Percentiles rank a stretch among this genome's conserved stretches.
These are phyloP conservation scores for Raphidocelis subcapitata DNA, from an alignment of 139 green algal species.

Conservation along the genomic window DNA sequence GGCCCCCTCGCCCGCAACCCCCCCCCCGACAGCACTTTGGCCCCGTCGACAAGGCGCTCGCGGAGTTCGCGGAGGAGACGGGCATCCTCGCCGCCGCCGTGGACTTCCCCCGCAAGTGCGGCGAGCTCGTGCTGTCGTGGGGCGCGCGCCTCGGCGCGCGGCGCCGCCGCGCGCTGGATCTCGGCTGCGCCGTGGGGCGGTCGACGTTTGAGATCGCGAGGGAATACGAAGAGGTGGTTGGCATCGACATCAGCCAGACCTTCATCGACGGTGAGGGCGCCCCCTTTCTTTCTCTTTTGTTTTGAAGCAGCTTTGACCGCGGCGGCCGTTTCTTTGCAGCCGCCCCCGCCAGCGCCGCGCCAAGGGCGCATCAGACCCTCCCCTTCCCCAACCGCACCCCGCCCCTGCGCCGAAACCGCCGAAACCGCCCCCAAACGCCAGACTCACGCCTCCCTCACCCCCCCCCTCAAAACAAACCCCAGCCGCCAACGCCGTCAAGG, in stretches of 20 bases:
- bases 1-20: no score
- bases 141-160: slow-evolving; percentile 1
- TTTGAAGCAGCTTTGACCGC: no score
- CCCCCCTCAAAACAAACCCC: no score
- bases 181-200: slow-evolving; percentile 75
- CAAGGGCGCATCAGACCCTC: no score
- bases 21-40: slow-evolving; percentile 40
- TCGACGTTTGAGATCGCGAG: slow-evolving; percentile 64
- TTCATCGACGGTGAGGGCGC: slow-evolving; percentile 44
- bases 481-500: slow-evolving; percentile 56
- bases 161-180: slow-evolving; percentile 56
- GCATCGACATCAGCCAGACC: slow-evolving; percentile 62
- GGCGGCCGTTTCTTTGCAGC: no score
- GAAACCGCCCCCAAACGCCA: no score
- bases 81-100: slow-evolving; percentile 29
- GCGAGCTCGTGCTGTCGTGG: slow-evolving; percentile 33
- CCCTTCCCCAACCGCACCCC: no score
- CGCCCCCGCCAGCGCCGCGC: no score
- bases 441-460: no score
- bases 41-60: slow-evolving; percentile 29
- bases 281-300: no score
- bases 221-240: slow-evolving; percentile 62
- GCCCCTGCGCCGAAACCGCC: no score
- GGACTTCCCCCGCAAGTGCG: slow-evolving; percentile 42
- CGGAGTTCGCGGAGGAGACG: slow-evolving; percentile 21